Percentiles rank a stretch among this genome's conserved stretches.
Evolutionary conservation across 78 protist species (phyloP).

Genomic region (Dictyostelium citrinum): DNA sequence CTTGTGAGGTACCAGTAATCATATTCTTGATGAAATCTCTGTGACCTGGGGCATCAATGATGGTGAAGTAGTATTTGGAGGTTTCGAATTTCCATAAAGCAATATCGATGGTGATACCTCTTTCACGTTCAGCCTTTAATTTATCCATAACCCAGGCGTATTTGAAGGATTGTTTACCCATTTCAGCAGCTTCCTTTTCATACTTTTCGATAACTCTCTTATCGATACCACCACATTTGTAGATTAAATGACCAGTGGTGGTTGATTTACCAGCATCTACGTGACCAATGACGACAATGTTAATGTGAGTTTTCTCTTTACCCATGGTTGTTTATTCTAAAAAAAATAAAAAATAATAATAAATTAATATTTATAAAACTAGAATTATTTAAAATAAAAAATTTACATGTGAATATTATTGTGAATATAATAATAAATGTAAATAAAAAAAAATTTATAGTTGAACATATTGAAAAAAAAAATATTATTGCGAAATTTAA

Average conservation of each 20-base stretch:
- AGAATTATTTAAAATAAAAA: too few species aligned
- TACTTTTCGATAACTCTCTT: constrained; percentile 86
- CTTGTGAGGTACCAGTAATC: constrained; percentile 99
- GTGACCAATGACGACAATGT: constrained; percentile 95
- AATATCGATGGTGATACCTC: constrained; percentile 97
- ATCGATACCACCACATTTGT: constrained; percentile 98
- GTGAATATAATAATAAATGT: too few species aligned
- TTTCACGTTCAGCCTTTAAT: constrained; percentile 97
- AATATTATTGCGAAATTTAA: too few species aligned
- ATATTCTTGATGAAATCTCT: constrained; percentile 99
- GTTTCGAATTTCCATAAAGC: constrained; percentile 99
- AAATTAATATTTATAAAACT: not conserved
- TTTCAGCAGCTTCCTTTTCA: constrained; percentile 96
- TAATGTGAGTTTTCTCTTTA: constrained; percentile 87
- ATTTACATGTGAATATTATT: not conserved
- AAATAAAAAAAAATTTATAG: too few species aligned
- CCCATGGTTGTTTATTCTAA: constrained; percentile 68
- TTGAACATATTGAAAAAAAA: too few species aligned
- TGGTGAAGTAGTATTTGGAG: constrained; percentile 97
- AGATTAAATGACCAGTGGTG: constrained; percentile 97
- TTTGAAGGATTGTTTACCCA: constrained; percentile 98
- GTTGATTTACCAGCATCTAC: constrained; percentile 98
- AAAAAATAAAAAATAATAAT: not conserved
- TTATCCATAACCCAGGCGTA: constrained; percentile 99
- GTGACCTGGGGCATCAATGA: constrained; percentile 99